Conservation (phyloP, 2,329 filamentous ascomycete species). For the Rhinocladiella mackenziei region DNA sequence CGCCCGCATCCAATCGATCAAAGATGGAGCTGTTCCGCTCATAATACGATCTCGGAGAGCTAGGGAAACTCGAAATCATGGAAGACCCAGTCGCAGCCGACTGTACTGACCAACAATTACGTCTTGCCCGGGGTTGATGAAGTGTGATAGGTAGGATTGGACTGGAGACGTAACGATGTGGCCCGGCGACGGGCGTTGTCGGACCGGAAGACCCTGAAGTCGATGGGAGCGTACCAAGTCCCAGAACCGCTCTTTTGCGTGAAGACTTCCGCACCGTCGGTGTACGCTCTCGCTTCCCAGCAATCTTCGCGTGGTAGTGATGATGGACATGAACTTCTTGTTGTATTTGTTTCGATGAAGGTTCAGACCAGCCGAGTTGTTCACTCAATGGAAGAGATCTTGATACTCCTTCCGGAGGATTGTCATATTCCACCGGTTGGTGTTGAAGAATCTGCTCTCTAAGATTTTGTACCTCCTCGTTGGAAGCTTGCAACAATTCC, state of each 20-base stretch:
- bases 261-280: constrained; percentile 45
- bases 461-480: constrained; percentile 85
- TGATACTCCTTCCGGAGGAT: constrained; percentile 22
- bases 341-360: constrained; percentile 45
- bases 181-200: constrained; percentile 36
- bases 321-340: constrained; percentile 90
- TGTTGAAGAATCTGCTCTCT: constrained; percentile 77
- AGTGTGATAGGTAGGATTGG: constrained; percentile 38
- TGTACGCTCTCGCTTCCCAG: constrained; percentile 54
- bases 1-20: constrained; percentile 62
- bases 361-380: constrained; percentile 60
- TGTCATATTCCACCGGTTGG: constrained; percentile 55
- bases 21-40: constrained; percentile 72
- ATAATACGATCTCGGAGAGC: constrained; percentile 69
- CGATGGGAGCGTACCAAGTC: constrained; percentile 13
- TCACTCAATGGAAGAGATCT: constrained; percentile 53
- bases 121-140: constrained; percentile 50
- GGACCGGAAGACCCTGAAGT: constrained; percentile 29
- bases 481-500: constrained; percentile 84
- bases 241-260: constrained; percentile 28
- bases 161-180: constrained; percentile 27
- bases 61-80: constrained; percentile 68
- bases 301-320: constrained; percentile 69
- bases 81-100: constrained; percentile 59
- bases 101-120: constrained; percentile 63